Percentiles rank a stretch among this genome's conserved stretches.
Conservation (phyloP, 805 yeast genomes). For the Komagataella pseudopastoris region DNA sequence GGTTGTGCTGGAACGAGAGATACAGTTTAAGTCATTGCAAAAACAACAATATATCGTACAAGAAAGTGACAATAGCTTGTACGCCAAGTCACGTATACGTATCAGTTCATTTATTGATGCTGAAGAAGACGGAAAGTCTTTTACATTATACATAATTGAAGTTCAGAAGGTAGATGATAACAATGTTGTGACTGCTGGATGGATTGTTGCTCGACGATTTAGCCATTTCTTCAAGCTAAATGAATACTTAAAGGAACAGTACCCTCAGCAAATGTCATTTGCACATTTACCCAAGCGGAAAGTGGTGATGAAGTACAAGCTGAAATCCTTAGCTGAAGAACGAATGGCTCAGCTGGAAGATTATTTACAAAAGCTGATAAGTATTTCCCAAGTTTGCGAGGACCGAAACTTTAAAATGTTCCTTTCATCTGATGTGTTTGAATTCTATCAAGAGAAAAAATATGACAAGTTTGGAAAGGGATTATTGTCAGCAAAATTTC, state of each 20-base stretch:
- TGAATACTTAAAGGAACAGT: slow-evolving; percentile 41
- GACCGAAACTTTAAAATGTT: slow-evolving; percentile 64
- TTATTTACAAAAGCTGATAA: slow-evolving; percentile 45
- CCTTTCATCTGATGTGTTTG: slow-evolving; percentile 58
- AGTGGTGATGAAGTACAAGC: slow-evolving; percentile 62
- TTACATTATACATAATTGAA: slow-evolving; percentile 61
- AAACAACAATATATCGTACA: slow-evolving; percentile 74
- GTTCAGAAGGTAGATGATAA: slow-evolving; percentile 37
- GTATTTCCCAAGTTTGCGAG: slow-evolving; percentile 58
- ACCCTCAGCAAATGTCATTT: slow-evolving; percentile 33
- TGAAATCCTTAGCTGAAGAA: slow-evolving; percentile 45
- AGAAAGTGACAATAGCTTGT: slow-evolving; percentile 68
- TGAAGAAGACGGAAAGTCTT: slow-evolving; percentile 43
- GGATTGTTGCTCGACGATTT: slow-evolving; percentile 86
- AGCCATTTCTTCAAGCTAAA: slow-evolving; percentile 71
- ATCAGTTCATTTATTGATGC: slow-evolving; percentile 41
- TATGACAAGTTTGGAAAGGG: not conserved
- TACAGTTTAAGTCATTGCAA: slow-evolving; percentile 59
- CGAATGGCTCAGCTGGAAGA: slow-evolving; percentile 47
- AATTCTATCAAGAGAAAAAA: slow-evolving; percentile 8
- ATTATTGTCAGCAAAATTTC: not conserved
- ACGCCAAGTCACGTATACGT: slow-evolving; percentile 43
- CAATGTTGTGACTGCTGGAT: slow-evolving; percentile 48
- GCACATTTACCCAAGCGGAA: slow-evolving; percentile 34
- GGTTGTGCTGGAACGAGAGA: slow-evolving; percentile 52